Base-by-base conservation (phyloP, 2,329 filamentous ascomycete species). In the Beauveria varroae region DNA sequence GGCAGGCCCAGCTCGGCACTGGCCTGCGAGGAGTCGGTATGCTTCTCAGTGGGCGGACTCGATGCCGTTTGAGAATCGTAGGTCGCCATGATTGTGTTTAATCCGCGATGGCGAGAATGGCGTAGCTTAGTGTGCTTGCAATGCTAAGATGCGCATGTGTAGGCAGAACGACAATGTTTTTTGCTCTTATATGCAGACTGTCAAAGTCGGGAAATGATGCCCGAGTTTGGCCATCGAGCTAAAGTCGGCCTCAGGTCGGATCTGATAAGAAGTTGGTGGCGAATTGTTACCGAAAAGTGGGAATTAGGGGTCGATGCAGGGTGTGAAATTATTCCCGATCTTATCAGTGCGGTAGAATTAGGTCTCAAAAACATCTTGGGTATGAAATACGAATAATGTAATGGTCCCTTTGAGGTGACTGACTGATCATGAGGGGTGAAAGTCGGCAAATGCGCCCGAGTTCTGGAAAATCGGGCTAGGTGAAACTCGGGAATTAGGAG, bases 201-300 rank as follows among this genome's bases (percentile, higher is more conserved):
- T n/a, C 10, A 44, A 55, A 55, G 24, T 55, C 52, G 52, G 52
- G 24, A 55, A 55, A 44, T 55, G 7, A 20, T 37, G 22, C 10
- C 52, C 52, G 52, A 43, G 52, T 12, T 26, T 54, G 20, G 30
- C 20, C 1, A 37, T 7, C 8, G 40, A 44, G 53, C 22, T 41
- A 56, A 58, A 63, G 41, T 63, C 50, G 50, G 50, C 34, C 16
- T 40, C 30, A 34, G 49, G 47, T 18, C 26, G 30, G 30, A 34
- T 34, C 30, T 34, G 30, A 34, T 34, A 34, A 34, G 9, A 12
- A 34, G 5, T 5, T 34, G 5, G 30, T 34, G 12, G 30, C 30
- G 4, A 34, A 34, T 5, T 34, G 12, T 14, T 4, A 14, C 30
- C 5, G 30, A 34, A 34, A 14, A 14, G 12, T 34, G 30, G 12